Base-by-base conservation (phyloP, 2,329 filamentous ascomycete species). In the Colletotrichum horii region DNA sequence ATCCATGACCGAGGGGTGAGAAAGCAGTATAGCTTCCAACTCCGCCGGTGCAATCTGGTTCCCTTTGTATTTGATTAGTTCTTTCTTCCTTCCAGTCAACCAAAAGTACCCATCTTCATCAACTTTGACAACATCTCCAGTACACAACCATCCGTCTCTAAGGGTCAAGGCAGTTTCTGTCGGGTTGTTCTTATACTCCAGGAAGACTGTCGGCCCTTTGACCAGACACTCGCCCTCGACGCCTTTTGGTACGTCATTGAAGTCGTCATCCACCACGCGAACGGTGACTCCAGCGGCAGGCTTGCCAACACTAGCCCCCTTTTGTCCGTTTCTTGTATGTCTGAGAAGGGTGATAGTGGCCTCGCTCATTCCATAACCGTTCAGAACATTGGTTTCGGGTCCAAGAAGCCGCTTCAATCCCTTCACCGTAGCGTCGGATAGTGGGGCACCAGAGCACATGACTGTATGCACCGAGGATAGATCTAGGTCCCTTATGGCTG, bases 31-130 rank as follows among this genome's bases (percentile, higher is more conserved):
- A 3, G 78, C 77, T 61, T 84, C 82, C n/a, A 84, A 76, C 71
- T 84, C 82, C 1, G 80, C 80, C 1, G 82, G 82, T 3, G 82
- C 77, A 8, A 84, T 81, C 75, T 83, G 81, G 34, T 80, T 76
- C 58, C 81, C 81, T 70, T 81, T 82, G 58, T 81, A 82, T 70
- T 83, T 83, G 75, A 83, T 82, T 8, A 82, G 73, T 61, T 83
- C 82, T 36, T 83, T 83, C 75, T 83, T 82, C 26, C 82, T 72
- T 3, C 81, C 83, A 1, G 79, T 82, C 14, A 84, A 74, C 65
- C 78, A 83, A 67, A 81, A 80, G 74, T 79, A 82, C 2, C 82
- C 81, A 12, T 83, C 79, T 12, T 71, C 62, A 69, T 83, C 82
- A 15, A 79, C 75, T 6, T 75, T 75, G 4, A 80, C 78, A 16